Percentiles rank a stretch among this genome's conserved stretches.
These are phyloP conservation scores for Pyrenophora tritici-repentis DNA, from an alignment of 2,329 filamentous ascomycete genomes.

Conservation along the genomic window DNA sequence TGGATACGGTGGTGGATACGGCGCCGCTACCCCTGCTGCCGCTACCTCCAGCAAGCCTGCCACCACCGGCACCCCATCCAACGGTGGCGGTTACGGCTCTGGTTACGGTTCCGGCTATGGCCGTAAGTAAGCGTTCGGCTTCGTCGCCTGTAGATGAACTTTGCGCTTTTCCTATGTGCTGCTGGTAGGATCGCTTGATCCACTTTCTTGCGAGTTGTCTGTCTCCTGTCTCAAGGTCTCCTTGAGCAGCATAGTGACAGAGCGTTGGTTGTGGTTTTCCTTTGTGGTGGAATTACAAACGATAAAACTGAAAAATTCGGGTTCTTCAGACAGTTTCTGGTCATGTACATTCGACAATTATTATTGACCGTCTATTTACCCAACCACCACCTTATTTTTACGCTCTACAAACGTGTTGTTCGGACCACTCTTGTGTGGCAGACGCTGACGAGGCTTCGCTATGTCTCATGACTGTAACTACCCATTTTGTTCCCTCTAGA, in stretches of 20 bases:
- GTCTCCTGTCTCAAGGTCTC: slow-evolving; percentile 22
- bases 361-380: slow-evolving; percentile 24
- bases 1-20: slow-evolving; percentile 19
- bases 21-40: slow-evolving; percentile 13
- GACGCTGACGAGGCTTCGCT: background rate
- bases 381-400: background rate
- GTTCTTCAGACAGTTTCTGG: slow-evolving; percentile 7
- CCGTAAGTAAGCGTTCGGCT: slow-evolving; percentile 28
- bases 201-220: slow-evolving; percentile 34
- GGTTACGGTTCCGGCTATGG: slow-evolving; percentile 26
- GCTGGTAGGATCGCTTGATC: slow-evolving; percentile 28
- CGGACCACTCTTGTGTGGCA: background rate
- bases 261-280: slow-evolving; percentile 19
- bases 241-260: slow-evolving; percentile 24
- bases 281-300: slow-evolving; percentile 18
- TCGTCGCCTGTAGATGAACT: slow-evolving; percentile 20
- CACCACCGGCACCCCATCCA: slow-evolving; percentile 14
- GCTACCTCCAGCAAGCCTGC: background rate
- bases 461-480: too few species aligned
- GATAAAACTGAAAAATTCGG: slow-evolving; percentile 8
- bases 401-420: background rate
- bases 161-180: slow-evolving; percentile 22
- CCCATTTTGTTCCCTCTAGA: background rate
- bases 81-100: slow-evolving; percentile 17
- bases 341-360: slow-evolving; percentile 28